phyloP scores from a whole-genome alignment of 371 early-diverging fungal genomes.

The Rhizopus arrhizus region DNA sequence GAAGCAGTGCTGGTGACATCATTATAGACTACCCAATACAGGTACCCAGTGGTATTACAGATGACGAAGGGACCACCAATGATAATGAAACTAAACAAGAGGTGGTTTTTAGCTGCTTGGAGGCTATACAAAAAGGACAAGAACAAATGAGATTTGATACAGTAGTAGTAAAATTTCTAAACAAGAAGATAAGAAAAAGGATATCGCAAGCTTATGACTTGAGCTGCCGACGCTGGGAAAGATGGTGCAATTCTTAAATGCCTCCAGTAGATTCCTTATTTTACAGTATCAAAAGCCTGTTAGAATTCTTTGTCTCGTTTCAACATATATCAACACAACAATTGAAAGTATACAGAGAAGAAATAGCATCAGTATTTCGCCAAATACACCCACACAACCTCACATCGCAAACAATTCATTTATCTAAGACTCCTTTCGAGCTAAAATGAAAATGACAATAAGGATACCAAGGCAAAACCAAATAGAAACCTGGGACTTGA shows the following conservation, averaged over 20 bases:
- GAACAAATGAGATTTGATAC: no score
- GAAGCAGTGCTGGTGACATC: conserved; percentile 23
- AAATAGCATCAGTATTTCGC: conserved; percentile 7
- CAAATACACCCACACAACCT: neutral
- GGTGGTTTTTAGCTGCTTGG: neutral
- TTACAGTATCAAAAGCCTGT: neutral
- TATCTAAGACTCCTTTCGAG: conserved; percentile 2
- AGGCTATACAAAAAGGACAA: neutral
- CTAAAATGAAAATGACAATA: conserved; percentile 4
- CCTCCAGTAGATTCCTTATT: neutral
- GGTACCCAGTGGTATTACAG: conserved; percentile 18
- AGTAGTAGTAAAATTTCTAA: no score
- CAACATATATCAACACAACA: neutral
- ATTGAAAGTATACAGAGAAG: conserved; percentile 4
- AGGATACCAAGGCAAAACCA: conserved; percentile 2
- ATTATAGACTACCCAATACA: conserved; percentile 23
- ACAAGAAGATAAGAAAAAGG: no score
- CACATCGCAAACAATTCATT: neutral
- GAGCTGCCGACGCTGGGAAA: conserved; percentile 7
- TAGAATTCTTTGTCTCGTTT: conserved; percentile 1
- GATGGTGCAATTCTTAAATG: conserved; percentile 3
- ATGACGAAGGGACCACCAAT: neutral
- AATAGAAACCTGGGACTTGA: conserved; percentile 5
- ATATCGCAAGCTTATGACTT: conserved; percentile 6
- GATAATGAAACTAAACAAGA: neutral